phyloP scores from a whole-genome alignment of 257 asterid species.

The Lavandula angustifolia region DNA sequence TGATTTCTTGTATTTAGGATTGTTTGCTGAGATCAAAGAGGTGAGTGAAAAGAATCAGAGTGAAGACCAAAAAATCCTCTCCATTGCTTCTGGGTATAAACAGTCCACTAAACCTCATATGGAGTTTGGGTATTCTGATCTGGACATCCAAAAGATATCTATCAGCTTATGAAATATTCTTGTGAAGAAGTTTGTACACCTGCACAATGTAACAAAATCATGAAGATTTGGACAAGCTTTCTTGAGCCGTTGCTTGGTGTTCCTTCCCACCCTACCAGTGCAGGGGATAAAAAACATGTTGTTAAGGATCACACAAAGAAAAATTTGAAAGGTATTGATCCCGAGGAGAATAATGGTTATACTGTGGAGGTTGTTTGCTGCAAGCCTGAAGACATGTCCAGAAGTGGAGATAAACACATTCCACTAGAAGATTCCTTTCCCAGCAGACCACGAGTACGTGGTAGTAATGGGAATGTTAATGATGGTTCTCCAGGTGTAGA shows the following conservation, averaged over 20 bases:
- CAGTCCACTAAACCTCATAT: slow-evolving; percentile 62
- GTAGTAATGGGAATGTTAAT: slow-evolving; percentile 36
- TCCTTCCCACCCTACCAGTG: slow-evolving; percentile 46
- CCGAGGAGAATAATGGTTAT: slow-evolving; percentile 35
- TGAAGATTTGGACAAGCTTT: slow-evolving; percentile 81
- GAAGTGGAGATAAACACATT: slow-evolving; percentile 38
- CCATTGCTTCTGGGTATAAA: slow-evolving; percentile 62
- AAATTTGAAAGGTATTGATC: slow-evolving; percentile 36
- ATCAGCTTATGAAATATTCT: slow-evolving; percentile 69
- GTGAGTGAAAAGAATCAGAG: slow-evolving; percentile 52
- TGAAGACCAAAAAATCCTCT: slow-evolving; percentile 62
- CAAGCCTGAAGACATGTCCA: slow-evolving; percentile 38
- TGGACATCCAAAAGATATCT: slow-evolving; percentile 77
- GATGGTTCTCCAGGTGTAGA: slow-evolving; percentile 41
- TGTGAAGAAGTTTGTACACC: slow-evolving; percentile 80
- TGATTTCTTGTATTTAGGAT: slow-evolving; percentile 49
- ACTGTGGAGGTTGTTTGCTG: slow-evolving; percentile 38
- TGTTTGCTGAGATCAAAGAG: slow-evolving; percentile 82
- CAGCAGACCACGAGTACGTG: slow-evolving; percentile 36
- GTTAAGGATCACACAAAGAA: slow-evolving; percentile 36
- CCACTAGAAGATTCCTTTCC: slow-evolving; percentile 43
- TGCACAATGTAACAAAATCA: slow-evolving; percentile 69
- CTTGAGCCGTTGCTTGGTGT: slow-evolving; percentile 73
- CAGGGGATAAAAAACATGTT: slow-evolving; percentile 43
- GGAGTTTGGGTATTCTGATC: slow-evolving; percentile 72